These are phyloP conservation scores for Aureobasidium sp. DNA, from an alignment of 2,329 filamentous ascomycete genomes.

Conservation along the genomic window DNA sequence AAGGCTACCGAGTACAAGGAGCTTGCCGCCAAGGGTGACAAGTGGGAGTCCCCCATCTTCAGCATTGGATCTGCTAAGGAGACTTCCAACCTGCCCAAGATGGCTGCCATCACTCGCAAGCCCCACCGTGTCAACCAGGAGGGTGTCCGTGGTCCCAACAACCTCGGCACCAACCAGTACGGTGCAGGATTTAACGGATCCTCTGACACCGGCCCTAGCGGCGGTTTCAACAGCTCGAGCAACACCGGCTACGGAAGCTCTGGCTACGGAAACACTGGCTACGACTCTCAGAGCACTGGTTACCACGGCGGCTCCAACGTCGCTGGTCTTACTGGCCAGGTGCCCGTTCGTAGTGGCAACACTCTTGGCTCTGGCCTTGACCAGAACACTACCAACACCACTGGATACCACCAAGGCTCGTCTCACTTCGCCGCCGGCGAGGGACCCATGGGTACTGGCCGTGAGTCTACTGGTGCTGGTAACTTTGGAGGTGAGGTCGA, in stretches of 20 bases:
- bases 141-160: constrained; percentile 25
- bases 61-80: constrained; percentile 70
- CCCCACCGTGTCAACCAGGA: constrained; percentile 42
- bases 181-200: constrained; percentile 14
- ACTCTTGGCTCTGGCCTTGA: constrained; percentile 18
- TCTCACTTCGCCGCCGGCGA: constrained; percentile 18
- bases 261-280: constrained; percentile 14
- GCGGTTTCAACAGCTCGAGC: constrained; percentile 13
- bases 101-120: constrained; percentile 52
- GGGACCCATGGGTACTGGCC: background rate
- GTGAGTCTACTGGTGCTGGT: background rate
- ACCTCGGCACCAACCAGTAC: constrained; percentile 14
- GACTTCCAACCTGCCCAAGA: constrained; percentile 62
- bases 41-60: constrained; percentile 94
- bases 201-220: constrained; percentile 1
- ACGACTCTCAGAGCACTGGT: constrained; percentile 17
- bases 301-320: constrained; percentile 14
- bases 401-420: constrained; percentile 29
- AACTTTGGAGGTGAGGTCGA: constrained; percentile 16
- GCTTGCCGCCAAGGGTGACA: constrained; percentile 77
- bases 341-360: constrained; percentile 14
- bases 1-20: constrained; percentile 94
- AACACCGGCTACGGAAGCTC: constrained; percentile 20
- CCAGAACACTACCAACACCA: constrained; percentile 17
- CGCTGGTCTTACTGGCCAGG: constrained; percentile 19